Base-by-base conservation (phyloP, 2,329 filamentous ascomycete species). In the Cladosporium cucumerinum region DNA sequence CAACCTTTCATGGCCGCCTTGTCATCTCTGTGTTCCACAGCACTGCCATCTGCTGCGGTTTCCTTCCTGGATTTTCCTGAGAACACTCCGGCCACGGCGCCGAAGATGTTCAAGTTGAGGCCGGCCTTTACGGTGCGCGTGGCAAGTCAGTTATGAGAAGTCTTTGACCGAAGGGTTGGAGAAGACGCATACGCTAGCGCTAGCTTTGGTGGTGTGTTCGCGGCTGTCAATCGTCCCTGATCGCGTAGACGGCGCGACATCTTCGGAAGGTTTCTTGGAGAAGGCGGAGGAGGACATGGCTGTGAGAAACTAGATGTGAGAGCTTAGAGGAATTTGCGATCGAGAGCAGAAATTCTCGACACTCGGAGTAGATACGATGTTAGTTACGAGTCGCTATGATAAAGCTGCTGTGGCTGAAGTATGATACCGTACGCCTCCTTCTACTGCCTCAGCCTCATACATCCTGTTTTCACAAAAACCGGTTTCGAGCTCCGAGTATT, bases 101-200 rank as follows among this genome's bases (percentile, higher is more conserved):
- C 75, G 65, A 76, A 75, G 63, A 77, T 66, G 69, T 77, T 77
- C 21, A 77, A 69, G 57, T 77, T 77, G 26, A 77, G 66, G n/a
- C 75, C 75, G 32, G 74, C 74, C 75, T 77, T 43, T n/a, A 26
- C 23, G n/a, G 34, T 26, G 59, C 23, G 48, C 26, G n/a, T 32
- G 52, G n/a, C 39, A 21, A 46, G 39, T 46, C 39, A 46, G 39
- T 6, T 2, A 4, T 11, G 5, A 3, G 4, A 16, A 7, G 7
- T 12, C 48, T 51, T 23, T 21, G 18, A 18, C 10, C 2, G 6
- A 43, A 43, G 18, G 3, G 3, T n/a, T 2, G 2, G 5, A n/a
- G 52, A 7, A 25, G 32, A 18, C 5, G 68, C 73, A 64, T 66
- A 76, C 75, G 65, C 71, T 75, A 10, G 73, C 75, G 59, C 70